Base-by-base conservation (phyloP, 1,139 yeast species). In the Pneumocystis wakefieldiae region DNA sequence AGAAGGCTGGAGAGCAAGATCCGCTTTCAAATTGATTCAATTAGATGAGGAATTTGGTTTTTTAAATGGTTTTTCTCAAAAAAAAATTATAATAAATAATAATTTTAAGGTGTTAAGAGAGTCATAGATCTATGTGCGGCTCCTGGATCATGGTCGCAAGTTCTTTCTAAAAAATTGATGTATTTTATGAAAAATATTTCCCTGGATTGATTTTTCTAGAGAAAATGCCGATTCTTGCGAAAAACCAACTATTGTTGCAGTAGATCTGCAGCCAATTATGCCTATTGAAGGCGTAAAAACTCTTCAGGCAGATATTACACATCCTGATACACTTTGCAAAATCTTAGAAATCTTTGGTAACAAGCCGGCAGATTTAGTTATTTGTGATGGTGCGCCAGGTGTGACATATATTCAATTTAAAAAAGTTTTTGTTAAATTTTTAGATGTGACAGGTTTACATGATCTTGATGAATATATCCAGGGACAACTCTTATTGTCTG, bases 81-180 rank as follows among this genome's bases (percentile, higher is more conserved):
- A 48, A 41, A 48, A 19, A 19, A 48, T 5, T 4, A 48, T 24
- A 24, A 37, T 37, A 37, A 37, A 37, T 37, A 37, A 24, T 48
- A 48, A 48, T 24, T 24, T 48, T 24, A 48, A 63, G 87, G 83
- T 42, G 82, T 89, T 53, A 78, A 79, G 59, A 77, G 96, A 69
- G 98, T 92, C 6, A 98, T 92, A 10, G 98, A 92, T 75, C 78
- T 92, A 57, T 92, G 98, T 79, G 98, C 98, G 24, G 98, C 98
- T 3, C 98, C 98, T 0, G 98, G 98, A 1, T 89, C 97, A 3
- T 92, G 98, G 98, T 87, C 96, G 1, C 98, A 92, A 72, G 98
- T 92, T 0, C 79, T 92, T n/a, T 83, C 95, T 10, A 76, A 87
- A 66, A 85, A 84, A 67, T 75, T 88, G 59, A 81, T 80, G 67